Percentiles rank a stretch among this genome's conserved stretches.
These are phyloP conservation scores for Turritis glabra DNA, from an alignment of 345 rosid genomes.

Conservation along the genomic window DNA sequence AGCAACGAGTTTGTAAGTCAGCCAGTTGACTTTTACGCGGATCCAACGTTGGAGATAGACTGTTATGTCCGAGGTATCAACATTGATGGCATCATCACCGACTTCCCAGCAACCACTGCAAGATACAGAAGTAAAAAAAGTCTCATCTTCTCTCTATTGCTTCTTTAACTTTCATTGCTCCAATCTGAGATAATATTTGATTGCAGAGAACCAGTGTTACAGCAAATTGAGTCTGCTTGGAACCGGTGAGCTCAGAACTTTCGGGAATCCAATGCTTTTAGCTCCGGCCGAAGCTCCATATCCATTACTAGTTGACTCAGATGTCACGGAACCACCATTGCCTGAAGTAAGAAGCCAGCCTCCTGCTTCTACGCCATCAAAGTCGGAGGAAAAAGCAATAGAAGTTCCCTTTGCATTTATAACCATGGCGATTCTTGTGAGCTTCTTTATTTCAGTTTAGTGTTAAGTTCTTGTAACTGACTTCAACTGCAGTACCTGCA, in stretches of 20 bases:
- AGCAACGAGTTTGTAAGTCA: slow-evolving; percentile 78
- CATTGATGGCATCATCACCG: slow-evolving; percentile 70
- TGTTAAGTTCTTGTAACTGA: slow-evolving; percentile 21
- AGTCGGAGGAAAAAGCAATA: slow-evolving; percentile 23
- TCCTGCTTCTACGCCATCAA: not conserved
- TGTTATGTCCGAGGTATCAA: slow-evolving; percentile 24
- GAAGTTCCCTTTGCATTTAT: slow-evolving; percentile 10
- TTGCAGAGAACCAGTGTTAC: slow-evolving; percentile 74
- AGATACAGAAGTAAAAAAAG: slow-evolving; percentile 63
- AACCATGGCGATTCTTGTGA: slow-evolving; percentile 22
- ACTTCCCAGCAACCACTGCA: slow-evolving; percentile 71
- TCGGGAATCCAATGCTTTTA: not conserved
- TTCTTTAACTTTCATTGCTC: slow-evolving; percentile 3
- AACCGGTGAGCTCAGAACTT: slow-evolving; percentile 48
- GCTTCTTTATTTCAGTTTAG: slow-evolving; percentile 27
- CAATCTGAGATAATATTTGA: slow-evolving; percentile 15
- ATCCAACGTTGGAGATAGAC: slow-evolving; percentile 73
- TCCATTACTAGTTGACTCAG: slow-evolving; percentile 49
- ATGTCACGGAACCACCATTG: slow-evolving; percentile 64
- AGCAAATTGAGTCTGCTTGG: slow-evolving; percentile 38
- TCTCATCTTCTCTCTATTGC: slow-evolving; percentile 11
- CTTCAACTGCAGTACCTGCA: slow-evolving; percentile 26
- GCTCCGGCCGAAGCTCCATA: slow-evolving; percentile 69
- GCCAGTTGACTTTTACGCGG: slow-evolving; percentile 71
- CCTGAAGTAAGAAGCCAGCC: slow-evolving; percentile 33